These are phyloP conservation scores for Yamagishiella unicocca DNA, from an alignment of 139 green algal genomes.

Conservation along the genomic window DNA sequence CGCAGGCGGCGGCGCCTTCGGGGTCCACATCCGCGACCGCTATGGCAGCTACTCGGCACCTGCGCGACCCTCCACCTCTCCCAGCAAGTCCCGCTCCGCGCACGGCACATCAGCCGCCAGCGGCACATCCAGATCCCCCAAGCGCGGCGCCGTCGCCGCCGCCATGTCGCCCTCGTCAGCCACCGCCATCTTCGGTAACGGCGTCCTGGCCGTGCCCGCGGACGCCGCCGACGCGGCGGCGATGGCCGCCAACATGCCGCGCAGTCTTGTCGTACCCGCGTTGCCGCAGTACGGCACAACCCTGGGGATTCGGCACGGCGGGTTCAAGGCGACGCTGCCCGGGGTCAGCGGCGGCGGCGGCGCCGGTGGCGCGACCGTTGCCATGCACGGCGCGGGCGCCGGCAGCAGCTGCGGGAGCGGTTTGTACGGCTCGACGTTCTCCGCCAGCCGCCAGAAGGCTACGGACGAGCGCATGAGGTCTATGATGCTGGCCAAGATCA, in stretches of 20 bases:
- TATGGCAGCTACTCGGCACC: neutral
- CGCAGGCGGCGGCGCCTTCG: neutral
- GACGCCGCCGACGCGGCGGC: neutral
- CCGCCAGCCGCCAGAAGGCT: neutral
- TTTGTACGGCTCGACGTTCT: neutral
- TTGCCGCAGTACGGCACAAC: neutral
- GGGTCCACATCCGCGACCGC: neutral
- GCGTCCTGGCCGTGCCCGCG: neutral
- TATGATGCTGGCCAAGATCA: neutral
- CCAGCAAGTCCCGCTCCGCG: neutral
- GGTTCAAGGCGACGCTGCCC: neutral
- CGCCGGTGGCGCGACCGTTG: neutral
- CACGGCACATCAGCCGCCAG: too few relatives aligned
- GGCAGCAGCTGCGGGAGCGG: neutral
- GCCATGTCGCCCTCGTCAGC: neutral
- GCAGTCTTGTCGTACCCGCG: neutral
- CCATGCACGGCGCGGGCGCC: neutral
- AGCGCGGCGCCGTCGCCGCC: neutral
- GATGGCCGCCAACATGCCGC: neutral
- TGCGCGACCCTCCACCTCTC: constrained; percentile 5
- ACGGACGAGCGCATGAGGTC: neutral
- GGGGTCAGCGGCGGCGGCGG: neutral
- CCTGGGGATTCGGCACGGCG: constrained; percentile 15
- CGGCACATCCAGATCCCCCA: neutral
- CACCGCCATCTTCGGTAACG: neutral